phyloP scores from a whole-genome alignment of 345 rosid genomes.

The Lagerstroemia speciosa region DNA sequence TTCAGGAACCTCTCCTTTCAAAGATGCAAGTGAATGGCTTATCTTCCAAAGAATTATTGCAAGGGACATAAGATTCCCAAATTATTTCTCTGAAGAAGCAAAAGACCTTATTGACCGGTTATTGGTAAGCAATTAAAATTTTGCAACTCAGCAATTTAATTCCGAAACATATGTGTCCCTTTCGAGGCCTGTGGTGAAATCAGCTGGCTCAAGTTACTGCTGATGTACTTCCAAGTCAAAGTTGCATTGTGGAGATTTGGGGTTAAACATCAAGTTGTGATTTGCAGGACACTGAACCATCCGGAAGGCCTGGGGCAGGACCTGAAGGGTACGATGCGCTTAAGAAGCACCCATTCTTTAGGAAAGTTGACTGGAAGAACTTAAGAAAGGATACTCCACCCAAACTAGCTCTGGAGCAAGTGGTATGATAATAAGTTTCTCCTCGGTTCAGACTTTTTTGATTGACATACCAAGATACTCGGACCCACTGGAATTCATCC shows the following conservation, averaged over 20 bases:
- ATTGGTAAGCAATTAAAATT: constrained; percentile 49
- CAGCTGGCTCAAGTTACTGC: neutral
- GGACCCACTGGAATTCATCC: neutral
- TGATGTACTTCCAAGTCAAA: neutral
- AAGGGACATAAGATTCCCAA: constrained; percentile 81
- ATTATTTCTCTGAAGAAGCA: constrained; percentile 86
- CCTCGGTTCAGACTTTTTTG: neutral
- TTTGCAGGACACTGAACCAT: constrained; percentile 73
- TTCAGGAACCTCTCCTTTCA: constrained; percentile 97
- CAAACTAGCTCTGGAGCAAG: constrained; percentile 57
- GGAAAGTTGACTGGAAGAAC: constrained; percentile 75
- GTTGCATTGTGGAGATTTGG: neutral
- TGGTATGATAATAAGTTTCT: constrained; percentile 24
- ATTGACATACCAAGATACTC: neutral
- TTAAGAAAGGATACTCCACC: constrained; percentile 72
- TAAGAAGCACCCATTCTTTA: constrained; percentile 86
- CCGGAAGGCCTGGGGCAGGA: constrained; percentile 92
- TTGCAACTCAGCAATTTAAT: neutral
- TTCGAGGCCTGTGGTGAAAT: neutral
- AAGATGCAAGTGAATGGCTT: constrained; percentile 97
- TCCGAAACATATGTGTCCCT: neutral
- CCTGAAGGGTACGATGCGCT: constrained; percentile 72
- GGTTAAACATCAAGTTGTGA: neutral
- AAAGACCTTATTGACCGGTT: constrained; percentile 77
- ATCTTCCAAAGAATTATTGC: constrained; percentile 95